Conservation (phyloP, 1,284 basidiomycete genomes). For the Cutaneotrichosporon sp. region DNA sequence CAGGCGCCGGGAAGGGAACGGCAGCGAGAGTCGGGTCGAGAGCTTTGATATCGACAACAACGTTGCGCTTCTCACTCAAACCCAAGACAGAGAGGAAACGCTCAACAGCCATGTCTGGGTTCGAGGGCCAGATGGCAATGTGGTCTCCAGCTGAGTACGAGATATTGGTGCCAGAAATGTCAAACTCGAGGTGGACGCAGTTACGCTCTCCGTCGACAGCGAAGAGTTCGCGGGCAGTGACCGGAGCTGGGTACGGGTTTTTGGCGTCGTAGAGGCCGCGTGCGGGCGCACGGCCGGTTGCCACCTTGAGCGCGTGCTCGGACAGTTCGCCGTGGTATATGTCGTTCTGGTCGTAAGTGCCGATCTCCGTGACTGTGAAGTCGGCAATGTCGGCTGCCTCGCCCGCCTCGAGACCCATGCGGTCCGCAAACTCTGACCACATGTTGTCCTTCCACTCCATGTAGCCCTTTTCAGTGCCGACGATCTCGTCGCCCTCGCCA, state of each 20-base stretch:
- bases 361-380: slow-evolving; percentile 82
- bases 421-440: slow-evolving; percentile 80
- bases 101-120: slow-evolving; percentile 85
- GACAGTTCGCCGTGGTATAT: slow-evolving; percentile 88
- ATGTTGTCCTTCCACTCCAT: slow-evolving; percentile 98
- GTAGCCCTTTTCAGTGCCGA: slow-evolving; percentile 99
- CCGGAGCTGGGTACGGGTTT: slow-evolving; percentile 89
- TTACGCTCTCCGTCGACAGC: slow-evolving; percentile 68
- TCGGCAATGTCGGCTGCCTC: slow-evolving; percentile 89
- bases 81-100: slow-evolving; percentile 82
- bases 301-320: slow-evolving; percentile 64
- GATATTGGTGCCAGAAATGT: slow-evolving; percentile 88
- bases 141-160: slow-evolving; percentile 98
- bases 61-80: slow-evolving; percentile 64
- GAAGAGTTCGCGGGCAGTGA: slow-evolving; percentile 82
- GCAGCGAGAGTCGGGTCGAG: slow-evolving; percentile 95
- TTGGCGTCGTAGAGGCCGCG: slow-evolving; percentile 64
- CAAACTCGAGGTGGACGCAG: slow-evolving; percentile 91
- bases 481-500: slow-evolving; percentile 97
- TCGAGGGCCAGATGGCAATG: slow-evolving; percentile 92
- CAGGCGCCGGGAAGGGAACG: slow-evolving; percentile 97
- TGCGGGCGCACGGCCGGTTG: slow-evolving; percentile 53
- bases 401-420: slow-evolving; percentile 86
- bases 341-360: slow-evolving; percentile 67
- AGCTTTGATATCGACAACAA: slow-evolving; percentile 84